Evolutionary conservation across 139 green algal species (phyloP).

Genomic region (Edaphochlamys debaryana): DNA sequence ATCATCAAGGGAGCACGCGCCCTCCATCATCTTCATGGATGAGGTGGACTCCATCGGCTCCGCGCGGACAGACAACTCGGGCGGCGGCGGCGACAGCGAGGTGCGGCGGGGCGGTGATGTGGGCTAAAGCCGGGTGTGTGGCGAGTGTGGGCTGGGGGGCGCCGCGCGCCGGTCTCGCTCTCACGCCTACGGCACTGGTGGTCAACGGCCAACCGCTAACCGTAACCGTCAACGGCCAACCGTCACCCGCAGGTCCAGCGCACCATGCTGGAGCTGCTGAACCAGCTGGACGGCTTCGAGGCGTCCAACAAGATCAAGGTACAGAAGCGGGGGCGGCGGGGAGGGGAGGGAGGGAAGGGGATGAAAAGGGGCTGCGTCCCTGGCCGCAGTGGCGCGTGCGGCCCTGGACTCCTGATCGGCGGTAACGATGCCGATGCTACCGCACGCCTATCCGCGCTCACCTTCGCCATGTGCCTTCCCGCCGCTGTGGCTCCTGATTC

Average conservation of each 20-base stretch:
- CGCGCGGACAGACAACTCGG: conserved; percentile 87
- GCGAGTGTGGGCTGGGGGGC: no score
- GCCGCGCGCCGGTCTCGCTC: no score
- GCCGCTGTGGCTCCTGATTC: no score
- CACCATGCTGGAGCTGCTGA: conserved; percentile 99
- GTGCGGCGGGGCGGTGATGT: conserved; percentile 62
- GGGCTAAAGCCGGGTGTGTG: no score
- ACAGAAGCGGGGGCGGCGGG: no score
- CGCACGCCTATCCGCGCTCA: background rate
- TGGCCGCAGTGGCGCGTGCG: no score
- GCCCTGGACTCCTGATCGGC: no score
- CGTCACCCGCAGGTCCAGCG: conserved; percentile 74
- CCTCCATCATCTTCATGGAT: conserved; percentile 98
- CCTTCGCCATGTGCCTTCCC: conserved; percentile 27
- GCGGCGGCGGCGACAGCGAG: conserved; percentile 93
- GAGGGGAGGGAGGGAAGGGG: no score
- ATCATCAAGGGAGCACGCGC: conserved; percentile 88
- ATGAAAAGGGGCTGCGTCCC: no score
- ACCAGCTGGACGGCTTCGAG: conserved; percentile 99
- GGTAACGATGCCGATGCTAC: background rate
- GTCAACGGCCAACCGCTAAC: no score
- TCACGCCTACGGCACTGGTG: no score
- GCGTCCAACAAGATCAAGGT: conserved; percentile 99
- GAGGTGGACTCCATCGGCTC: conserved; percentile 99
- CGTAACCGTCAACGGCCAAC: no score